phyloP scores from a whole-genome alignment of 169 alveolate species.

The Besnoitia besnoiti region DNA sequence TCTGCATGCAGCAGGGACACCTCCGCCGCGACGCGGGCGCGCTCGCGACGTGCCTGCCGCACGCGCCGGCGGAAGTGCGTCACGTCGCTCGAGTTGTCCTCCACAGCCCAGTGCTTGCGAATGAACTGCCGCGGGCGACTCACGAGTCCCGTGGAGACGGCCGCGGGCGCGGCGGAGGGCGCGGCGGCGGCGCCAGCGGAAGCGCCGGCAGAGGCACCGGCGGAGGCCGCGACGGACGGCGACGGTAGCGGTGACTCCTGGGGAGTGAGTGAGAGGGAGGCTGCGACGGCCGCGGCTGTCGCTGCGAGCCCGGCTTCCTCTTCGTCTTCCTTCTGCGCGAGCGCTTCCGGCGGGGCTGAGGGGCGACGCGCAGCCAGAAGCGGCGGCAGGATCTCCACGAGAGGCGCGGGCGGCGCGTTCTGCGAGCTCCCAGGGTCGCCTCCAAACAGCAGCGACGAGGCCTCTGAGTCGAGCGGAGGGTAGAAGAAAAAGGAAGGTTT shows the following conservation, averaged over 20 bases:
- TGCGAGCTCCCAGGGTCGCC: not conserved
- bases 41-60: not conserved
- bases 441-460: slow-evolving; percentile 3
- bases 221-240: not conserved
- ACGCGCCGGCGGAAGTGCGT: not conserved
- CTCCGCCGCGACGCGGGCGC: slow-evolving; percentile 7
- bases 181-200: not conserved
- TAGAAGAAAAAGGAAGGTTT: not conserved
- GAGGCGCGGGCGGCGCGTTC: not conserved
- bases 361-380: not conserved
- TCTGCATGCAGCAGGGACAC: not conserved
- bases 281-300: slow-evolving; percentile 28
- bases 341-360: not conserved
- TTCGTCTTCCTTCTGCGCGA: not conserved
- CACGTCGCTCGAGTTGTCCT: not conserved
- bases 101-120: slow-evolving; percentile 20
- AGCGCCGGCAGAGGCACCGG: not conserved
- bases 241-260: not conserved
- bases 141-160: not conserved
- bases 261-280: not conserved
- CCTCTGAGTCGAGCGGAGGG: not conserved
- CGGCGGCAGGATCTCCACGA: slow-evolving; percentile 6
- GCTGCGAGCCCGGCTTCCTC: not conserved
- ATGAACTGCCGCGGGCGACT: not conserved
- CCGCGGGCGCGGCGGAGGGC: not conserved